phyloP scores from a whole-genome alignment of 495 filamentous ascomycete species.

The Daldinia bambusicola region DNA sequence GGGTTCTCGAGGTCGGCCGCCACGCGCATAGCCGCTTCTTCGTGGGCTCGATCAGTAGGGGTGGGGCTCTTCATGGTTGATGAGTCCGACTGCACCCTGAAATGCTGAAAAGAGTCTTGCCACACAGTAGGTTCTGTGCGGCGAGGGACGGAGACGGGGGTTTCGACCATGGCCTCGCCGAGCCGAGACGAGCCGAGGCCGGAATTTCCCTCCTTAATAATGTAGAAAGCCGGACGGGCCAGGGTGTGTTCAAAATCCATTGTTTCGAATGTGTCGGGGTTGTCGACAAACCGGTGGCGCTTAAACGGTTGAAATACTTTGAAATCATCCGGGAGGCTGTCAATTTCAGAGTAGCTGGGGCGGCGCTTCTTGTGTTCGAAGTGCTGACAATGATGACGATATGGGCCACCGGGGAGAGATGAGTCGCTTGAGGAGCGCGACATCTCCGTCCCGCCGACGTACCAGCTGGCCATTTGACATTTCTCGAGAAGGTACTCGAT shows the following conservation, averaged over 20 bases:
- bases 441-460: constrained; percentile 50
- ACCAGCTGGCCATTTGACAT: constrained; percentile 51
- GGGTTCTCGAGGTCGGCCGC: constrained; percentile 54
- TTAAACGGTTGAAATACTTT: constrained; percentile 44
- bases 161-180: constrained; percentile 11
- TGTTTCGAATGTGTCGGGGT: constrained; percentile 22
- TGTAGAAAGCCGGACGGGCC: constrained; percentile 43
- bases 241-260: constrained; percentile 34
- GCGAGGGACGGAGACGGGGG: constrained; percentile 14
- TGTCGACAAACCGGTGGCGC: constrained; percentile 36
- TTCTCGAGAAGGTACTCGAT: constrained; percentile 31
- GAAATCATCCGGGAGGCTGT: constrained; percentile 41
- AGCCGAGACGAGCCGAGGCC: constrained; percentile 10
- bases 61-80: constrained; percentile 19
- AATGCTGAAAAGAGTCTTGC: constrained; percentile 26
- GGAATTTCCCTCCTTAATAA: constrained; percentile 44
- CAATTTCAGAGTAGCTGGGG: constrained; percentile 36
- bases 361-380: constrained; percentile 43
- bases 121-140: constrained; percentile 18
- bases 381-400: constrained; percentile 33
- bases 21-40: constrained; percentile 54
- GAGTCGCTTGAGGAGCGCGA: constrained; percentile 50
- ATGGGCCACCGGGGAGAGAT: constrained; percentile 39
- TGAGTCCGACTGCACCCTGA: constrained; percentile 31
- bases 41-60: constrained; percentile 43